Evolutionary conservation across 108 stramenopile species (phyloP).

Genomic region (Nitzschia putrida): DNA sequence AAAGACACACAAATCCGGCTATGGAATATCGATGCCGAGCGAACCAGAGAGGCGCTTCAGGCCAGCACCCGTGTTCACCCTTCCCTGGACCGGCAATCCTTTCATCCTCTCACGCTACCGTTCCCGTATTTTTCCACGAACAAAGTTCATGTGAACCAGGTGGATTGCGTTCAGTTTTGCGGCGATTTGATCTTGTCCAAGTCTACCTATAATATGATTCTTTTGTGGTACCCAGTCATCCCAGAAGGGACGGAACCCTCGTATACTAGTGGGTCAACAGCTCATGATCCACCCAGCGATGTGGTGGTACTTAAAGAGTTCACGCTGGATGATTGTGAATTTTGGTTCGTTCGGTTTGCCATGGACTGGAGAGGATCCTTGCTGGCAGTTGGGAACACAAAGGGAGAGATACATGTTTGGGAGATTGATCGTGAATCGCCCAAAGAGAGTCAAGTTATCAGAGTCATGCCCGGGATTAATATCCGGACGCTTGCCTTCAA

Average conservation of each 20-base stretch:
- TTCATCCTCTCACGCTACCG: constrained; percentile 38
- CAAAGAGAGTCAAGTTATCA: constrained; percentile 13
- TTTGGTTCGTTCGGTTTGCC: constrained; percentile 56
- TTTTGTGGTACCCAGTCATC: constrained; percentile 79
- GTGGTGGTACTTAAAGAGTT: constrained; percentile 11
- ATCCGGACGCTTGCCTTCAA: constrained; percentile 68
- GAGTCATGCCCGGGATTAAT: constrained; percentile 9
- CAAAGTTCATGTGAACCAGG: constrained; percentile 72
- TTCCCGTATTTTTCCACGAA: constrained; percentile 71
- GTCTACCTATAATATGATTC: constrained; percentile 56
- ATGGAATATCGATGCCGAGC: constrained; percentile 23
- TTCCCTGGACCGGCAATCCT: constrained; percentile 15
- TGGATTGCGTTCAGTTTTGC: constrained; percentile 82
- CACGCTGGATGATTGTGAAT: not conserved
- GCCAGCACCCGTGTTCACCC: constrained; percentile 10
- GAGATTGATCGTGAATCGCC: constrained; percentile 46
- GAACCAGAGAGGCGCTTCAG: constrained; percentile 20
- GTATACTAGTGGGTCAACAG: not conserved
- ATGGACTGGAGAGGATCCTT: constrained; percentile 36
- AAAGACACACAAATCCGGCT: constrained; percentile 63
- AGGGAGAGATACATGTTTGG: constrained; percentile 76
- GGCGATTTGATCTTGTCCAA: constrained; percentile 81
- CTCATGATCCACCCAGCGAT: constrained; percentile 24
- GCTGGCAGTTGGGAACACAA: constrained; percentile 71
- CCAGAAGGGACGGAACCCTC: constrained; percentile 5